Evolutionary conservation across 139 green algal species (phyloP), one percentile per base, ranked within the genome.

Genomic region (Chlorella vulgaris): DNA sequence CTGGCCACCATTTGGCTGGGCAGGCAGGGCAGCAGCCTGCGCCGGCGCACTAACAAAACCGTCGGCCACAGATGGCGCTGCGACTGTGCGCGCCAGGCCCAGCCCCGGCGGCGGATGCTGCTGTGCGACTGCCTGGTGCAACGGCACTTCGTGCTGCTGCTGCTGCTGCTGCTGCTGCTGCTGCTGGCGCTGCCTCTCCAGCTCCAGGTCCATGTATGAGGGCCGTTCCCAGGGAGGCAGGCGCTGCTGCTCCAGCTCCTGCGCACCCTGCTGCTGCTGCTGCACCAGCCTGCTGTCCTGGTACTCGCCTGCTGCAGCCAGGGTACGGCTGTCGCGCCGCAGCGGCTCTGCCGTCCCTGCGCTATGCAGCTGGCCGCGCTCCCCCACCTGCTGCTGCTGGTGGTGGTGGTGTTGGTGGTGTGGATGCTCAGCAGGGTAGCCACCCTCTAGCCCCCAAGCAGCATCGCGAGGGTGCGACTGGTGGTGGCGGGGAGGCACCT

Each of bases 121-220:
- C 71, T 51, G 71, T 53, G 35, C 31, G 21, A 33, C 31, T 2
- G 6, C 31, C 50, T n/a, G n/a, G n/a, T n/a, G n/a, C n/a, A n/a
- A n/a, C n/a, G n/a, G n/a, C n/a, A n/a, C n/a, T n/a, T n/a, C n/a
- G n/a, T 69, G 53, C 73, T 80, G 73, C 55, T 29, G 53, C 75
- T 50, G 58, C 74, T 24, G 33, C 39, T 71, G 74, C 74, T 61
- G 58, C 60, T 29, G 51, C 60, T 71, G 74, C 58, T 71, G 58
- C 58, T 29, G 38, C 69, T 70, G 74, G 58, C 67, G 75, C 61
- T 50, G 75, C 26, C 61, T 39, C 75, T 81, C 39, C 40, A 65
- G 19, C 40, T 81, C 75, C 4, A 81, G 61, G 40, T 81, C 75
- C 75, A 81, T 81, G 75, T 81, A 81, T 7, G 75, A 65, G 0